These are phyloP conservation scores for Nannizzia gypsea DNA, from an alignment of 2,329 filamentous ascomycete genomes.

Conservation along the genomic window DNA sequence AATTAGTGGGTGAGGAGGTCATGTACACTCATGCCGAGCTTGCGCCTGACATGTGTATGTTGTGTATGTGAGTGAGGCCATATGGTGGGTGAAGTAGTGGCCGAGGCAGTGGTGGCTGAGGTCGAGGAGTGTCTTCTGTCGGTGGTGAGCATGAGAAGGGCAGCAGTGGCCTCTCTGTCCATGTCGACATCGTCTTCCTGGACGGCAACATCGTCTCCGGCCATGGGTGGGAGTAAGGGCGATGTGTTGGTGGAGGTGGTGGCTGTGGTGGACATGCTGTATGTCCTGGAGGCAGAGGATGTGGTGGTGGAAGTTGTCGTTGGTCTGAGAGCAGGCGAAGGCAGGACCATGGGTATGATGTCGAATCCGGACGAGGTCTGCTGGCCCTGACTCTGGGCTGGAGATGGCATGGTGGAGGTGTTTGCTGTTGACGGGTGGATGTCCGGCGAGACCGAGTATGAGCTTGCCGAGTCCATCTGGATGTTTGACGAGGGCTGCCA, in stretches of 20 bases:
- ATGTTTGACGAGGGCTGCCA: conserved; percentile 9
- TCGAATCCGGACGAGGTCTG: conserved; percentile 16
- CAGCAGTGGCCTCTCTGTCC: conserved; percentile 73
- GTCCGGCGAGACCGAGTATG: conserved; percentile 25
- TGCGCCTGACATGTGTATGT: conserved; percentile 16
- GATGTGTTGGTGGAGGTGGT: conserved; percentile 12
- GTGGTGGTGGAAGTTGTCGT: conserved; percentile 3
- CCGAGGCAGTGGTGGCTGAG: neutral
- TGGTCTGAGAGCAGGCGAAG: conserved; percentile 22
- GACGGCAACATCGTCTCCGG: conserved; percentile 9
- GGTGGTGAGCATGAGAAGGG: conserved; percentile 74
- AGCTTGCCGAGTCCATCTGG: conserved; percentile 5
- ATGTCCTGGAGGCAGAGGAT: conserved; percentile 10
- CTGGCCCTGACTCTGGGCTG: neutral
- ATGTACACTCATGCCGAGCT: conserved; percentile 43
- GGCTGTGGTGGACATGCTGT: conserved; percentile 9
- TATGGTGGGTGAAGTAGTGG: conserved; percentile 8
- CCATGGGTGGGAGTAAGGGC: conserved; percentile 3
- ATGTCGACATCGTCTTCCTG: conserved; percentile 38
- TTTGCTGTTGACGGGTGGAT: conserved; percentile 16
- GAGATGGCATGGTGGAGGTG: conserved; percentile 8
- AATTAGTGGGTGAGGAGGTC: conserved; percentile 42
- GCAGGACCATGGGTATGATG: conserved; percentile 24
- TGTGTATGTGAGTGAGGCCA: conserved; percentile 6
- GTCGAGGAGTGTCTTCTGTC: conserved; percentile 47